These are phyloP conservation scores for Urostyla sp. DNA, from an alignment of 73 alveolate genomes.

Conservation along the genomic window DNA sequence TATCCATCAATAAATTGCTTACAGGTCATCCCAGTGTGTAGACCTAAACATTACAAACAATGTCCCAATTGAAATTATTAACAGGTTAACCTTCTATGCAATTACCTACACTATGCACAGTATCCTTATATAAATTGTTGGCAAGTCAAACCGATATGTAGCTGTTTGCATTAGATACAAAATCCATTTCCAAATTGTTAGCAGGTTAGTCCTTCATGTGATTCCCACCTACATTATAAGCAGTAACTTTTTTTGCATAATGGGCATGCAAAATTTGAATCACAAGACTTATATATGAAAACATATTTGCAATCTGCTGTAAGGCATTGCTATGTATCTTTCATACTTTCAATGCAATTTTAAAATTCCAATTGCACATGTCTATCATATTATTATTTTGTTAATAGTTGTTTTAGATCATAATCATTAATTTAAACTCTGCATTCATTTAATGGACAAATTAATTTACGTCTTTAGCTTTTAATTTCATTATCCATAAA, in stretches of 20 bases:
- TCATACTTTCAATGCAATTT: neutral
- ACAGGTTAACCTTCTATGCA: too few species aligned
- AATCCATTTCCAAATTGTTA: too few species aligned
- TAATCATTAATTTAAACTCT: neutral
- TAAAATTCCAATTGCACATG: neutral
- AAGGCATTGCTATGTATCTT: constrained; percentile 68
- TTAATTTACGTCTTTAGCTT: neutral
- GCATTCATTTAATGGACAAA: neutral
- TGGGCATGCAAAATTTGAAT: constrained; percentile 54
- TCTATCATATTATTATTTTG: neutral
- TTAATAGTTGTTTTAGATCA: neutral
- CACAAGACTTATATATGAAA: constrained; percentile 64
- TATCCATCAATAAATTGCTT: too few species aligned
- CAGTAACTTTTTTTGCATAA: constrained; percentile 69
- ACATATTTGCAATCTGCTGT: constrained; percentile 71
- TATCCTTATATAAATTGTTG: too few species aligned
- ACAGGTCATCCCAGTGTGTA: too few species aligned
- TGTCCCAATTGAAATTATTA: too few species aligned
- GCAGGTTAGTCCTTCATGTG: constrained; percentile 72
- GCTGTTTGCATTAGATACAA: too few species aligned
- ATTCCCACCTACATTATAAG: constrained; percentile 73
- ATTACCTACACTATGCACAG: too few species aligned
- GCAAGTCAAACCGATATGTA: too few species aligned
- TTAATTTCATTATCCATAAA: neutral
- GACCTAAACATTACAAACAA: too few species aligned